phyloP scores from a whole-genome alignment of 2,329 filamentous ascomycete genomes.

The Tolypocladium album region DNA sequence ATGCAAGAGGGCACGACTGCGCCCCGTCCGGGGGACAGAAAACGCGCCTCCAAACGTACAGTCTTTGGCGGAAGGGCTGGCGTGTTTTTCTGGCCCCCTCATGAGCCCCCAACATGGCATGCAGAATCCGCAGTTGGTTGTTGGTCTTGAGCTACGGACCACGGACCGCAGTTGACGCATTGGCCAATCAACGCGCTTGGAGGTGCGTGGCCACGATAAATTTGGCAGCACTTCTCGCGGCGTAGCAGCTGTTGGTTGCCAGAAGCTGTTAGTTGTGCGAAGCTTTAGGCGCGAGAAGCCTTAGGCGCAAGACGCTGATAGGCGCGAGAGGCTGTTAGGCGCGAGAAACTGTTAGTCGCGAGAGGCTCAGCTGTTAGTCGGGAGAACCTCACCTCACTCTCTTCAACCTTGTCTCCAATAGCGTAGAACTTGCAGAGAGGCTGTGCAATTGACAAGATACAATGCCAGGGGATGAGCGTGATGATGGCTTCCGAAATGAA shows the following conservation, averaged over 20 bases:
- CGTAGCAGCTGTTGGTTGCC: background rate
- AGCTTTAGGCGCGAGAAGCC: no score
- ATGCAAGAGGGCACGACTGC: background rate
- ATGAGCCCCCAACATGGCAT: no score
- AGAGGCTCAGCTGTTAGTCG: no score
- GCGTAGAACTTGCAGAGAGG: background rate
- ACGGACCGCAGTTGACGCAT: background rate
- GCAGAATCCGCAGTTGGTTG: background rate
- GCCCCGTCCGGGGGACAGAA: background rate
- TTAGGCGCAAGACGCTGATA: no score
- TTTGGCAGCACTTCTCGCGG: background rate
- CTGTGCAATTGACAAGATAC: background rate
- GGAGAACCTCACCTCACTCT: background rate
- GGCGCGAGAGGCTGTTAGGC: no score
- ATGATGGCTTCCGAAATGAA: background rate
- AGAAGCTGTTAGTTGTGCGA: no score
- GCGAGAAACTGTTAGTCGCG: no score
- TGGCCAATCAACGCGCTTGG: background rate
- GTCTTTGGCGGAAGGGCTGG: background rate
- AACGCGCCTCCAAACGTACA: no score
- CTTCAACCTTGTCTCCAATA: background rate
- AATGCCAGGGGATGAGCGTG: background rate
- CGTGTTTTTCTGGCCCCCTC: no score
- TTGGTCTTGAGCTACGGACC: background rate
- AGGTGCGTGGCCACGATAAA: background rate